Evolutionary conservation across 2,329 filamentous ascomycete genomes (phyloP).

Genomic region (Onygenales sp.): DNA sequence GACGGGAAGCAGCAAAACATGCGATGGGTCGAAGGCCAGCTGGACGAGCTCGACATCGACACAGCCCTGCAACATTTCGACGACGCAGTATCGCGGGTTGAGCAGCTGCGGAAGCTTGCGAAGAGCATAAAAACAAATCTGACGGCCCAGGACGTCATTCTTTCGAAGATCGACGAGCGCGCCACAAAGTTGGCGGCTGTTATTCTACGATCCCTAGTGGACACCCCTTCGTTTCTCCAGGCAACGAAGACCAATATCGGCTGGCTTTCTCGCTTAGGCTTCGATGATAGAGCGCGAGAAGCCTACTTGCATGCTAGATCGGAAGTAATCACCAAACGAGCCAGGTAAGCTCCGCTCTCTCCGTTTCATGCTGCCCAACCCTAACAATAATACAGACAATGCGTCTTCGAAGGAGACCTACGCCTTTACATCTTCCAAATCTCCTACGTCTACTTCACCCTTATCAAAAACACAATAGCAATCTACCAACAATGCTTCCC

Average conservation of each 20-base stretch:
- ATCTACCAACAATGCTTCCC: slow-evolving; percentile 85
- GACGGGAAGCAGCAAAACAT: slow-evolving; percentile 95
- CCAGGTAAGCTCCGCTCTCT: slow-evolving; percentile 50
- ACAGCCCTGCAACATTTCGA: slow-evolving; percentile 88
- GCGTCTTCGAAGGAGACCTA: slow-evolving; percentile 88
- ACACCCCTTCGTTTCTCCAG: slow-evolving; percentile 65
- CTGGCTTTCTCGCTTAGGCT: slow-evolving; percentile 80
- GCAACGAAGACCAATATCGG: slow-evolving; percentile 72
- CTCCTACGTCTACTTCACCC: slow-evolving; percentile 88
- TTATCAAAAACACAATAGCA: slow-evolving; percentile 85
- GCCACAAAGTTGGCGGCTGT: slow-evolving; percentile 67
- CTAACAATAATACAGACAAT: slow-evolving; percentile 53
- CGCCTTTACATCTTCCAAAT: slow-evolving; percentile 91
- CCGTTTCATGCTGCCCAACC: not conserved
- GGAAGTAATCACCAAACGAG: slow-evolving; percentile 68
- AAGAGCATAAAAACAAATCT: slow-evolving; percentile 74
- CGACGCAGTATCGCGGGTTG: slow-evolving; percentile 70
- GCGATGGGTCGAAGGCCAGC: slow-evolving; percentile 88
- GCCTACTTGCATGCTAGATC: slow-evolving; percentile 74
- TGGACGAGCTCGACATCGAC: slow-evolving; percentile 93
- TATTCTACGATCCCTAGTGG: slow-evolving; percentile 66
- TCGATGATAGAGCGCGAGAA: slow-evolving; percentile 80
- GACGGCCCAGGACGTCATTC: slow-evolving; percentile 85
- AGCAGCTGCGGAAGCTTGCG: slow-evolving; percentile 72
- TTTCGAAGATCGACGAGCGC: slow-evolving; percentile 79